Evolutionary conservation across 2,329 filamentous ascomycete genomes (phyloP), one percentile per base, ranked within the genome.

Genomic region (Curvularia sp.): DNA sequence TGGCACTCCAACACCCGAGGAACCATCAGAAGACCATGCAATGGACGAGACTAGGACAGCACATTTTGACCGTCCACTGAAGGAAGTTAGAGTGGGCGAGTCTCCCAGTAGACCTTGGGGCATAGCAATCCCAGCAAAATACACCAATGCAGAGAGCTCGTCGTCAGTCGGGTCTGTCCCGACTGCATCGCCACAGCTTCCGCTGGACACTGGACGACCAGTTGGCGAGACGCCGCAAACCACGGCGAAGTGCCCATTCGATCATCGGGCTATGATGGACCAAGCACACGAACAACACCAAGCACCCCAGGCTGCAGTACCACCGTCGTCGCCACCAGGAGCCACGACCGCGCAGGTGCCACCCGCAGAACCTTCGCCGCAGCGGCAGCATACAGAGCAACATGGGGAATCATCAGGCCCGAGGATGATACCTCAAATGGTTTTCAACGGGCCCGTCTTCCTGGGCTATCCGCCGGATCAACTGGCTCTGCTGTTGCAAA

Each of bases 71-170:
- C 86, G 93, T 44, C 88, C 91, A 0, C 77, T 98, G 52, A 92
- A 94, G 72, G 94, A 97, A 68, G 86, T 98, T 9, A 85, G 94
- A n/a, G 88, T 98, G 22, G 94, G 94, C 43, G 94, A 98, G 77
- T 96, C 92, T 13, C 94, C 94, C 5, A 96, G 91, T 75, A 85
- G 94, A 44, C 94, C 94, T 13, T 97, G 93, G 93, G 93, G 93
- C 5, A 96, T 97, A 52, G 86, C 87, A 5, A 89, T 97, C 0
- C 93, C 93, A 2, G 76, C 76, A n/a, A 77, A 79, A 59, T 82
- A 81, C 57, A 73, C 78, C 5, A 75, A 79, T n/a, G 70, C 73
- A 9, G 71, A 71, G 13, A 77, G 75, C 42, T 75, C 70, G 0
- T 73, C 70, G 2, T 81, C 78, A 5, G 75, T 77, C 15, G 71